These are phyloP conservation scores for Fusarium sp. DNA, from an alignment of 2,329 filamentous ascomycete genomes.

Conservation along the genomic window DNA sequence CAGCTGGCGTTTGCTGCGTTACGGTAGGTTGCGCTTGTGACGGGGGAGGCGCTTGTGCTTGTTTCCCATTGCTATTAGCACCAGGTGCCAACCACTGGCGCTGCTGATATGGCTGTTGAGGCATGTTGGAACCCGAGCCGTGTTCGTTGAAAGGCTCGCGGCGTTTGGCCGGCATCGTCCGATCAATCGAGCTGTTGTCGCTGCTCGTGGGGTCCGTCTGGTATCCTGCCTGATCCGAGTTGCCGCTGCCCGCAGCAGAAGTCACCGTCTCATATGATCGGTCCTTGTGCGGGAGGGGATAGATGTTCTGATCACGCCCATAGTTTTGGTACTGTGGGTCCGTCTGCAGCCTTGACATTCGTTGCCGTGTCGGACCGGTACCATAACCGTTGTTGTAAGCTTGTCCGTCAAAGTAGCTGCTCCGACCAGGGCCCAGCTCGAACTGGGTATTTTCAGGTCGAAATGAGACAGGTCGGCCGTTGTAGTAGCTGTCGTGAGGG, in stretches of 20 bases:
- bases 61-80: slow-evolving; percentile 44
- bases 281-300: slow-evolving; percentile 75
- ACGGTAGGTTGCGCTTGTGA: slow-evolving; percentile 44
- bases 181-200: slow-evolving; percentile 92
- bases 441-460: slow-evolving; percentile 60
- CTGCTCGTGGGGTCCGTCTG: slow-evolving; percentile 89
- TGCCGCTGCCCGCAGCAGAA: slow-evolving; percentile 81
- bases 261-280: slow-evolving; percentile 90
- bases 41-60: slow-evolving; percentile 46
- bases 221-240: slow-evolving; percentile 83
- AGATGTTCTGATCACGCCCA: slow-evolving; percentile 63
- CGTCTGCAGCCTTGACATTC: slow-evolving; percentile 60
- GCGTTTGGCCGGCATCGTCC: slow-evolving; percentile 72
- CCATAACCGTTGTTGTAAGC: slow-evolving; percentile 55
- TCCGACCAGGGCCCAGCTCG: slow-evolving; percentile 57
- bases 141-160: slow-evolving; percentile 73
- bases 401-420: slow-evolving; percentile 63
- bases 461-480: slow-evolving; percentile 59
- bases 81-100: slow-evolving; percentile 58
- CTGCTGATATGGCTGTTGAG: slow-evolving; percentile 59
- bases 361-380: slow-evolving; percentile 46
- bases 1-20: slow-evolving; percentile 34
- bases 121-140: slow-evolving; percentile 71
- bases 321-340: slow-evolving; percentile 62
- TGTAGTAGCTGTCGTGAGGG: slow-evolving; percentile 69